Conservation (phyloP, 2,329 filamentous ascomycete genomes). For the Diplodia sapinea region DNA sequence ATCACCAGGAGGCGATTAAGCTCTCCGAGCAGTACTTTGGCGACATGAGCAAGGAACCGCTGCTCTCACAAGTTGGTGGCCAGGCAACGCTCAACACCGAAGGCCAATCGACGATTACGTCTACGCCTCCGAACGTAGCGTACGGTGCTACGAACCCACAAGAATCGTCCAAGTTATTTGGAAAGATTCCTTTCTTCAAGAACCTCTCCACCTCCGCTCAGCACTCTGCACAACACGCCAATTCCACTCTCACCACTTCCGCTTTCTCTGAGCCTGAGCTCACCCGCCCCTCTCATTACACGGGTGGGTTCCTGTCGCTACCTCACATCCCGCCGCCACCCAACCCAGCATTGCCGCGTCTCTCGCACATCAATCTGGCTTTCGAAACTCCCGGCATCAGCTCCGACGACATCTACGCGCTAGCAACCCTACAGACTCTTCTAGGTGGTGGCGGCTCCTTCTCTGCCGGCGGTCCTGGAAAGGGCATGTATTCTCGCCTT, state of each 20-base stretch:
- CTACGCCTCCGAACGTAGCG: not conserved
- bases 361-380: slow-evolving; percentile 92
- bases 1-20: slow-evolving; percentile 78
- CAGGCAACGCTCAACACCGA: slow-evolving; percentile 52
- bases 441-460: slow-evolving; percentile 96
- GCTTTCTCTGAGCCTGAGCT: slow-evolving; percentile 61
- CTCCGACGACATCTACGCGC: slow-evolving; percentile 91
- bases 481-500: slow-evolving; percentile 97
- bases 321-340: slow-evolving; percentile 78
- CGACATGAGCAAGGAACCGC: slow-evolving; percentile 71
- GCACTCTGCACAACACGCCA: slow-evolving; percentile 57
- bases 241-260: slow-evolving; percentile 21
- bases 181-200: slow-evolving; percentile 88
- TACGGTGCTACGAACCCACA: slow-evolving; percentile 46
- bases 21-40: slow-evolving; percentile 88
- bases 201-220: slow-evolving; percentile 79
- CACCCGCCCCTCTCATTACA: slow-evolving; percentile 76
- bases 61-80: slow-evolving; percentile 61
- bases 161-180: slow-evolving; percentile 71
- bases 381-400: slow-evolving; percentile 94
- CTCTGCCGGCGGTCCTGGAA: slow-evolving; percentile 93
- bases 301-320: slow-evolving; percentile 88
- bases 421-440: slow-evolving; percentile 92
- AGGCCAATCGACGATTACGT: slow-evolving; percentile 34
- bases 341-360: slow-evolving; percentile 76